These are phyloP conservation scores for Loxodes magnus DNA, from an alignment of 73 alveolate genomes.

Conservation along the genomic window DNA sequence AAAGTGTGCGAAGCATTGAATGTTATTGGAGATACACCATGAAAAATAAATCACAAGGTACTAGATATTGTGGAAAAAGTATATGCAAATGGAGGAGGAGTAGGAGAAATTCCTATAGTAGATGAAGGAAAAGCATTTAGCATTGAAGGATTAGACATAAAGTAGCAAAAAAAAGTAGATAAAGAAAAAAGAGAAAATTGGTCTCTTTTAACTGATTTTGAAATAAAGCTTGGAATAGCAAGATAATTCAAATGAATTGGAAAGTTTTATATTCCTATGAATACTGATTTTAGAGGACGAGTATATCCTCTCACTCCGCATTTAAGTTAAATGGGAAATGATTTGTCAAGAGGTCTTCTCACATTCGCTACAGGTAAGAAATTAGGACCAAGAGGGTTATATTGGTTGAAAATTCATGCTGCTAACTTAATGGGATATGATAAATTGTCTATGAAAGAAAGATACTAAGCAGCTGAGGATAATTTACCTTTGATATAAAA, in stretches of 20 bases:
- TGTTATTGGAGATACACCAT: conserved; percentile 56
- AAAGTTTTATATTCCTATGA: conserved; percentile 82
- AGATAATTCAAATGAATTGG: conserved; percentile 45
- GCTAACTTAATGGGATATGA: conserved; percentile 81
- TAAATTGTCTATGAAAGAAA: conserved; percentile 54
- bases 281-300: conserved; percentile 94
- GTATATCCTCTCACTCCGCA: conserved; percentile 91
- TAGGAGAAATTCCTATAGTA: conserved; percentile 65
- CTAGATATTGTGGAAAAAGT: conserved; percentile 58
- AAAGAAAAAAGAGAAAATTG: conserved; percentile 62
- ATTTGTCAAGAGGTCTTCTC: conserved; percentile 77
- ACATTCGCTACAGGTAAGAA: conserved; percentile 70
- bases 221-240: conserved; percentile 59
- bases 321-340: conserved; percentile 72
- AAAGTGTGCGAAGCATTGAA: conserved; percentile 43
- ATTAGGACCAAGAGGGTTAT: conserved; percentile 78
- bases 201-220: conserved; percentile 63
- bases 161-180: conserved; percentile 37
- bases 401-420: conserved; percentile 84
- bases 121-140: conserved; percentile 49
- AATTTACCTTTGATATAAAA: conserved; percentile 32
- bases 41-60: conserved; percentile 71
- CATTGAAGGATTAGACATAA: conserved; percentile 35
- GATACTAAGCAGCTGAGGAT: conserved; percentile 60
- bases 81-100: conserved; percentile 80